Evolutionary conservation across 1,284 basidiomycete genomes (phyloP).

Genomic region (Puccinia hordei): DNA sequence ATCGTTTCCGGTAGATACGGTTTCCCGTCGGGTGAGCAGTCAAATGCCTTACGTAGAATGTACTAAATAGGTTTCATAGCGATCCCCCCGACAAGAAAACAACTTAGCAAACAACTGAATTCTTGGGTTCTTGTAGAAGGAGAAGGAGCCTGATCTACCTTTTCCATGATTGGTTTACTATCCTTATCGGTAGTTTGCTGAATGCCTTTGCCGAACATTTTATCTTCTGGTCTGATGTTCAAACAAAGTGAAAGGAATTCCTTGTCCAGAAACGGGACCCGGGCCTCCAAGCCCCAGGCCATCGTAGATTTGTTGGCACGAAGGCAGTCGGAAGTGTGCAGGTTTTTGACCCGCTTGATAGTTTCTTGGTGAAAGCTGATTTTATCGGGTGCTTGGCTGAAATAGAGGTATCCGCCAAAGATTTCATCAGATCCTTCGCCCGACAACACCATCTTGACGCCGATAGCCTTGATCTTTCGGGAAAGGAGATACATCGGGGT

Average conservation of each 20-base stretch:
- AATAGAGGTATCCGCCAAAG: conserved; percentile 97
- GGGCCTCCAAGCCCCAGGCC: conserved; percentile 99
- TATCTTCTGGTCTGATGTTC: conserved; percentile 83
- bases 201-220: conserved; percentile 84
- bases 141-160: conserved; percentile 64
- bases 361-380: conserved; percentile 93
- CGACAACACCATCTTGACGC: conserved; percentile 99
- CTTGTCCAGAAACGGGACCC: conserved; percentile 98
- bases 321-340: conserved; percentile 96
- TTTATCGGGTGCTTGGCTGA: conserved; percentile 93
- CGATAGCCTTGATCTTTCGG: conserved; percentile 99
- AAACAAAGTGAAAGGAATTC: conserved; percentile 90
- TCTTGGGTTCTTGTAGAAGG: background rate
- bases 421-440: conserved; percentile 99
- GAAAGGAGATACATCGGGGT: conserved; percentile 90
- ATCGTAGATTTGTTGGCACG: conserved; percentile 99
- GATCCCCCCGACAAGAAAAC: background rate
- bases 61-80: conserved; percentile 65
- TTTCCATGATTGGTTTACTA: conserved; percentile 88
- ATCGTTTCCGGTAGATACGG: conserved; percentile 92
- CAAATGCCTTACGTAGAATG: conserved; percentile 95
- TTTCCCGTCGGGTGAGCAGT: conserved; percentile 76
- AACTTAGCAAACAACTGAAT: background rate
- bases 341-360: conserved; percentile 92
- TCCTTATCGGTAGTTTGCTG: conserved; percentile 77